A percentile compares a stretch with the other conserved stretches of the same genome.
Evolutionary conservation across 176 grass and related monocot species (phyloP).

Genomic region (Avena insularis): DNA sequence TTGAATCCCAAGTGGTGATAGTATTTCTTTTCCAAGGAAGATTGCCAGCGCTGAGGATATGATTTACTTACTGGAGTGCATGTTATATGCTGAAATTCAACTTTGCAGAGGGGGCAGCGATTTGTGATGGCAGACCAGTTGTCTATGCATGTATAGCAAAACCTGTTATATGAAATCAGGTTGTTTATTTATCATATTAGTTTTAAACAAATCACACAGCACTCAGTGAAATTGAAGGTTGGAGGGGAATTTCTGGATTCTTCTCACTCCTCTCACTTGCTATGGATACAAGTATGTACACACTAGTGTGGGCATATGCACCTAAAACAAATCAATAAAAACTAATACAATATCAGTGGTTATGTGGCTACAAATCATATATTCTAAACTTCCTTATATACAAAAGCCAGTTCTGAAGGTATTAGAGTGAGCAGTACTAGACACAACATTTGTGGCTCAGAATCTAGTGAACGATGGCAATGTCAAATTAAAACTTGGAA

Average conservation of each 20-base stretch:
- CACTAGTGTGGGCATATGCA: too few species aligned
- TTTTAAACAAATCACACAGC: not conserved
- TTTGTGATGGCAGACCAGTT: constrained; percentile 95
- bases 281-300: too few species aligned
- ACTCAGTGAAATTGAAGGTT: not conserved
- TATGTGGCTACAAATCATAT: constrained; percentile 20
- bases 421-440: constrained; percentile 23
- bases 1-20: constrained; percentile 9
- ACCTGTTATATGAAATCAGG: constrained; percentile 56
- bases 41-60: constrained; percentile 18
- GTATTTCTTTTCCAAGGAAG: constrained; percentile 19
- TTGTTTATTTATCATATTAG: constrained; percentile 36
- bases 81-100: constrained; percentile 80
- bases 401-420: constrained; percentile 16
- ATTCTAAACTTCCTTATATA: constrained; percentile 24
- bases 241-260: too few species aligned
- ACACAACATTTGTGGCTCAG: not conserved
- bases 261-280: too few species aligned
- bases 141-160: constrained; percentile 96
- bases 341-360: constrained; percentile 18
- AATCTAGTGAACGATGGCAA: not conserved
- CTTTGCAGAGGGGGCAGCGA: constrained; percentile 89
- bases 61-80: constrained; percentile 70
- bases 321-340: not conserved
- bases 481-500: constrained; percentile 4